Percentiles rank a stretch among this genome's conserved stretches.
These are phyloP conservation scores for Trichoderma endophyticum DNA, from an alignment of 2,329 filamentous ascomycete genomes.

Conservation along the genomic window DNA sequence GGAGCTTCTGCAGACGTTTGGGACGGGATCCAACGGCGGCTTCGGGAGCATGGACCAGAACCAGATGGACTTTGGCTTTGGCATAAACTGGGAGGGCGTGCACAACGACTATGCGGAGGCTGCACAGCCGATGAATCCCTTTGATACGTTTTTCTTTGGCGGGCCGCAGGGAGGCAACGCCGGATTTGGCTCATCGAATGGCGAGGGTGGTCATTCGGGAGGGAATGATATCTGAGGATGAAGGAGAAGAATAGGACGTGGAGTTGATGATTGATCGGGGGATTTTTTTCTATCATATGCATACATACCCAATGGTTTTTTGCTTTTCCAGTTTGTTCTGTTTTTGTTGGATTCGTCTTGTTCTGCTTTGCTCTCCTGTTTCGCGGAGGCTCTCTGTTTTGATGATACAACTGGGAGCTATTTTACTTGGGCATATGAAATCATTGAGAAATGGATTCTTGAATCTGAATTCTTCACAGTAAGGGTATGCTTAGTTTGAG, in stretches of 20 bases:
- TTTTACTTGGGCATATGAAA: background rate
- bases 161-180: slow-evolving; percentile 41
- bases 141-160: slow-evolving; percentile 72
- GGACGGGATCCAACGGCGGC: slow-evolving; percentile 32
- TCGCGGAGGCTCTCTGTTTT: background rate
- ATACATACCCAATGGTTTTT: background rate
- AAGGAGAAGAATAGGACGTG: background rate
- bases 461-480: background rate
- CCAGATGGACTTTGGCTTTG: slow-evolving; percentile 63
- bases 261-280: background rate
- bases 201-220: background rate
- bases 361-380: background rate
- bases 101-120: slow-evolving; percentile 61
- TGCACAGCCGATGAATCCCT: slow-evolving; percentile 62
- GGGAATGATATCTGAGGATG: background rate
- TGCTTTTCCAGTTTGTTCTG: background rate
- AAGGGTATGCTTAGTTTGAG: background rate
- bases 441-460: background rate
- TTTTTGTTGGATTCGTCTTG: background rate
- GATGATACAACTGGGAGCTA: background rate
- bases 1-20: slow-evolving; percentile 52
- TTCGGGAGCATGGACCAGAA: slow-evolving; percentile 39
- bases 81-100: slow-evolving; percentile 61
- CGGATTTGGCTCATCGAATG: slow-evolving; percentile 25
- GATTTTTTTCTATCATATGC: background rate